Conservation (phyloP, 352 stramenopile species). For the Phytopythium ostracodes region DNA sequence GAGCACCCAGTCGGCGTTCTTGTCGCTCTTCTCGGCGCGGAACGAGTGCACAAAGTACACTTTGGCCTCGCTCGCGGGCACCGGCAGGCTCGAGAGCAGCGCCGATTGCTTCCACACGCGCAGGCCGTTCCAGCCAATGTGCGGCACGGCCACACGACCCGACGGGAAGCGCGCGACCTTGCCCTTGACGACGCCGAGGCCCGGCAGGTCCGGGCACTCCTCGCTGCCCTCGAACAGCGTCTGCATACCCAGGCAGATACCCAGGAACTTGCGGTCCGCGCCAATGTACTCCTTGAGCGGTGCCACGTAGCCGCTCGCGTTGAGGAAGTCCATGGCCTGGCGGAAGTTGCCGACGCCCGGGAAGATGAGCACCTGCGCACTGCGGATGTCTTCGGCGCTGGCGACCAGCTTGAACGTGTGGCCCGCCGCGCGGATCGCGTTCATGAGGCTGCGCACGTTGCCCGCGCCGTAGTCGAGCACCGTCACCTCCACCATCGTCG, state of each 20-base stretch:
- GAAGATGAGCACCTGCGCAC: constrained; percentile 86
- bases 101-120: constrained; percentile 84
- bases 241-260: constrained; percentile 99
- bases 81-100: constrained; percentile 51
- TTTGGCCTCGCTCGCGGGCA: constrained; percentile 33
- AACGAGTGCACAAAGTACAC: constrained; percentile 99
- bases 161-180: constrained; percentile 89
- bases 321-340: constrained; percentile 92
- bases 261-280: constrained; percentile 91
- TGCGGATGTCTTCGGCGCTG: constrained; percentile 86
- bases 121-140: constrained; percentile 99
- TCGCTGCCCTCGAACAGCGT: constrained; percentile 97
- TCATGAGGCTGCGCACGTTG: constrained; percentile 97
- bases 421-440: constrained; percentile 92
- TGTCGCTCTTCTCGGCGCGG: constrained; percentile 64
- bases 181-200: constrained; percentile 92
- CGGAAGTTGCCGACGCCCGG: constrained; percentile 82
- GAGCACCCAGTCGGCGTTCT: constrained; percentile 91
- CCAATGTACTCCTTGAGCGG: constrained; percentile 87
- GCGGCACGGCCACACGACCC: constrained; percentile 84
- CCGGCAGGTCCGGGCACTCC: constrained; percentile 83
- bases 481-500: constrained; percentile 68
- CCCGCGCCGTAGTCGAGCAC: constrained; percentile 98
- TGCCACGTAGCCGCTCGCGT: constrained; percentile 82
- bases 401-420: constrained; percentile 88